These are phyloP conservation scores for Laburnicola sp. DNA, from an alignment of 2,329 filamentous ascomycete genomes.

Conservation along the genomic window DNA sequence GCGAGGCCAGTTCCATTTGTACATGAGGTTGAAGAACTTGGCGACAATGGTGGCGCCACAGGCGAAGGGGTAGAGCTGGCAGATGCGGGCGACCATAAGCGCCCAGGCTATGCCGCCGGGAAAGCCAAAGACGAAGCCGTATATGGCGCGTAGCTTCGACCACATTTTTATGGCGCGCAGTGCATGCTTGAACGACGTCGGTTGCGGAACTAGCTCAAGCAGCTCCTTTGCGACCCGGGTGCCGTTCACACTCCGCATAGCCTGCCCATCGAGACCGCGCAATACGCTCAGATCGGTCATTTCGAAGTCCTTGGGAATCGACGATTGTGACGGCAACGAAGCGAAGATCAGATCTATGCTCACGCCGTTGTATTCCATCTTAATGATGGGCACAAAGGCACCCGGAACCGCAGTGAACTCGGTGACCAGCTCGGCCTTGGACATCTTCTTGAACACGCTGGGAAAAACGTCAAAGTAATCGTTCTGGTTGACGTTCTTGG, in stretches of 20 bases:
- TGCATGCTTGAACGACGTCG: conserved; percentile 85
- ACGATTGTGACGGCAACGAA: conserved; percentile 47
- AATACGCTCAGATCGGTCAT: conserved; percentile 83
- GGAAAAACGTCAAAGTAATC: conserved; percentile 94
- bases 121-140: conserved; percentile 94
- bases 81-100: conserved; percentile 93
- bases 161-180: conserved; percentile 93
- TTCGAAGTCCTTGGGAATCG: conserved; percentile 62
- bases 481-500: conserved; percentile 82
- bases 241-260: conserved; percentile 88
- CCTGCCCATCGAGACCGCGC: conserved; percentile 81
- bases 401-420: conserved; percentile 85
- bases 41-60: conserved; percentile 84
- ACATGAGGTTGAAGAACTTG: conserved; percentile 94
- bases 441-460: conserved; percentile 74
- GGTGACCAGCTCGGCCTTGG: conserved; percentile 75
- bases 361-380: conserved; percentile 87
- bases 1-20: conserved; percentile 89
- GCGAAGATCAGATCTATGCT: conserved; percentile 85
- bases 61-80: conserved; percentile 93
- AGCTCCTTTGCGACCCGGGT: conserved; percentile 95
- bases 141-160: conserved; percentile 90
- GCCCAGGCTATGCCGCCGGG: conserved; percentile 97
- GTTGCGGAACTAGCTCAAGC: conserved; percentile 81
- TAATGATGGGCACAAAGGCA: conserved; percentile 95